These are phyloP conservation scores for Bryum argenteum DNA, from an alignment of 225 moss, liverwort and hornwort species.

Conservation along the genomic window DNA sequence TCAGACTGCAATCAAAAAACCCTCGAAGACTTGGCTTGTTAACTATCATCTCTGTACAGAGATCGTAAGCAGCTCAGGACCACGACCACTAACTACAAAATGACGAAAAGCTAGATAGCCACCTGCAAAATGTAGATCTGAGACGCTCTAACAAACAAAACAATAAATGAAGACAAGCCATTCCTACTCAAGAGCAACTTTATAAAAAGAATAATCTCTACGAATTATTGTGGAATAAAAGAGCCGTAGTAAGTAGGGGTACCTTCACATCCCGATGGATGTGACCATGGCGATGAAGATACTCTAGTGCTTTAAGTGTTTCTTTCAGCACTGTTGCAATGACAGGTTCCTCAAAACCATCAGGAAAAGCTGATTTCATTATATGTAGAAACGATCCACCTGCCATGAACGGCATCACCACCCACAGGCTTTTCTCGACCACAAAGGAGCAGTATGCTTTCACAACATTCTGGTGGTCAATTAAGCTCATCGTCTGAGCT, in stretches of 20 bases:
- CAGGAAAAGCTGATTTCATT: slow-evolving; percentile 87
- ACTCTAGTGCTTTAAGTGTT: slow-evolving; percentile 85
- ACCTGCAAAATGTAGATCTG: not conserved
- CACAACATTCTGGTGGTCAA: slow-evolving; percentile 91
- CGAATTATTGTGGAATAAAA: slow-evolving; percentile 14
- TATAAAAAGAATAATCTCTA: slow-evolving; percentile 6
- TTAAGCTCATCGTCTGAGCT: slow-evolving; percentile 92
- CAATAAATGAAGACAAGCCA: slow-evolving; percentile 18
- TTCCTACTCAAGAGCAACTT: not conserved
- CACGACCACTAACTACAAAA: slow-evolving; percentile 14
- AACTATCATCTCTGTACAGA: slow-evolving; percentile 1
- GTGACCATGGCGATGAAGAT: slow-evolving; percentile 94
- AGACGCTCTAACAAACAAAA: not conserved
- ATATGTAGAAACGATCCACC: slow-evolving; percentile 97
- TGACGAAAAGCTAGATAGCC: not conserved
- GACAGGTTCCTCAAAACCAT: slow-evolving; percentile 92
- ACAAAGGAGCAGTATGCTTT: slow-evolving; percentile 92
- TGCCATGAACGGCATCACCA: slow-evolving; percentile 96
- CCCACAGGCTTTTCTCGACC: slow-evolving; percentile 80
- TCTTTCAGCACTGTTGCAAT: slow-evolving; percentile 96
- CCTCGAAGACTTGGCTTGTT: not conserved
- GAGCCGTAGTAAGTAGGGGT: slow-evolving; percentile 13
- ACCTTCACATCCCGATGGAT: slow-evolving; percentile 98
- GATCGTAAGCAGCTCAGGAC: slow-evolving; percentile 6
- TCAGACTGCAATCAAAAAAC: slow-evolving; percentile 5